A percentile compares a stretch with the other conserved stretches of the same genome.
Evolutionary conservation across 106 monocot species (phyloP).

Genomic region (Alisma plantagoaquatica): DNA sequence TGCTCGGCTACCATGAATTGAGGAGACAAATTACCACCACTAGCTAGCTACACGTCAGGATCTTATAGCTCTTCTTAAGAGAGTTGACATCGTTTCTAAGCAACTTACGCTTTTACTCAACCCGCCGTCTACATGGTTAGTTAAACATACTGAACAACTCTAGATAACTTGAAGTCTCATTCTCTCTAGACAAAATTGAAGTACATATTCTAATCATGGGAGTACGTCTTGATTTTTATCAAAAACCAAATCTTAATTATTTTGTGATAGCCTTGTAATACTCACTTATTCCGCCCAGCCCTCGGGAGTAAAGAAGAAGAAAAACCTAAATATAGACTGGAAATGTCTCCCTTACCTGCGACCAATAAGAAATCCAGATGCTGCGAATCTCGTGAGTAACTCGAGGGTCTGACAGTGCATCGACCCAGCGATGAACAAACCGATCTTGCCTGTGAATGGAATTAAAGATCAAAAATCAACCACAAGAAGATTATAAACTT

Average conservation of each 20-base stretch:
- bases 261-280: too few species aligned
- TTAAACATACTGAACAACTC: neutral
- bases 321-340: neutral
- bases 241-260: neutral
- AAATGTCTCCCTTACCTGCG: conserved; percentile 34
- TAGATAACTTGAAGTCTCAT: neutral
- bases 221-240: neutral
- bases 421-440: conserved; percentile 51
- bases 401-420: conserved; percentile 47
- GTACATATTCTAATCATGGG: neutral
- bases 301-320: neutral
- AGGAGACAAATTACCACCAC: neutral
- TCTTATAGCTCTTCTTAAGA: neutral
- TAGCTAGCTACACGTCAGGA: too few species aligned
- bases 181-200: neutral
- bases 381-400: conserved; percentile 63
- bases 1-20: neutral
- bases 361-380: conserved; percentile 84
- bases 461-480: neutral
- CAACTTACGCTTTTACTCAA: too few species aligned
- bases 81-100: neutral
- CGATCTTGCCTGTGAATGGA: conserved; percentile 74
- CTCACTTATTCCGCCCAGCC: too few species aligned
- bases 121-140: too few species aligned
- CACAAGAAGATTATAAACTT: neutral